A percentile compares a stretch with the other conserved stretches of the same genome.
These are phyloP conservation scores for Hyphopichia khmerensis DNA, from an alignment of 1,139 yeast genomes.

Conservation along the genomic window DNA sequence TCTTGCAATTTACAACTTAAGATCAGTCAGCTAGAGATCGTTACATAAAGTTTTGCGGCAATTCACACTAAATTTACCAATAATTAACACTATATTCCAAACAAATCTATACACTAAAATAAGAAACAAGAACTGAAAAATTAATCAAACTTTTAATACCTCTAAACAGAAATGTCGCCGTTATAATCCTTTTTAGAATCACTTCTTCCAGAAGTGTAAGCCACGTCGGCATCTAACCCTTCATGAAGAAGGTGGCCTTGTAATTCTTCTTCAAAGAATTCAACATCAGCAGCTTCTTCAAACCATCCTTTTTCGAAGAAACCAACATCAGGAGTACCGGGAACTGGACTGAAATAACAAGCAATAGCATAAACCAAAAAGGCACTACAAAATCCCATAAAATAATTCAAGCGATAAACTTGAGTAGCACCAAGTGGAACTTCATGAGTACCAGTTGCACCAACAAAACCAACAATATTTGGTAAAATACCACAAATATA, in stretches of 20 bases:
- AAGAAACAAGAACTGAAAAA: background rate
- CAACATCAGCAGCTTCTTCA: slow-evolving; percentile 62
- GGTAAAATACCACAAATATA: slow-evolving; percentile 76
- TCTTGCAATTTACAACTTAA: too few species aligned
- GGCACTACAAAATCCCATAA: slow-evolving; percentile 69
- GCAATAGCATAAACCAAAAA: slow-evolving; percentile 49
- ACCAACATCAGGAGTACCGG: slow-evolving; percentile 54
- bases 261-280: slow-evolving; percentile 54
- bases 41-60: too few species aligned
- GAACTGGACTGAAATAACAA: slow-evolving; percentile 56
- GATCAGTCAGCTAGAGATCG: too few species aligned
- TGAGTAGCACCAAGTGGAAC: slow-evolving; percentile 82
- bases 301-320: slow-evolving; percentile 61
- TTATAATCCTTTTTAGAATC: background rate
- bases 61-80: too few species aligned
- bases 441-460: slow-evolving; percentile 60
- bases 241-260: slow-evolving; percentile 31
- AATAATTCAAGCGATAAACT: slow-evolving; percentile 70
- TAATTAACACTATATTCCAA: background rate
- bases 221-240: slow-evolving; percentile 15
- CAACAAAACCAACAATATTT: slow-evolving; percentile 85
- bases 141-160: background rate
- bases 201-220: slow-evolving; percentile 10
- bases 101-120: background rate
- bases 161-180: background rate